These are phyloP conservation scores for Saccharomyces mikatae DNA, from an alignment of 805 yeast species.

Conservation along the genomic window DNA sequence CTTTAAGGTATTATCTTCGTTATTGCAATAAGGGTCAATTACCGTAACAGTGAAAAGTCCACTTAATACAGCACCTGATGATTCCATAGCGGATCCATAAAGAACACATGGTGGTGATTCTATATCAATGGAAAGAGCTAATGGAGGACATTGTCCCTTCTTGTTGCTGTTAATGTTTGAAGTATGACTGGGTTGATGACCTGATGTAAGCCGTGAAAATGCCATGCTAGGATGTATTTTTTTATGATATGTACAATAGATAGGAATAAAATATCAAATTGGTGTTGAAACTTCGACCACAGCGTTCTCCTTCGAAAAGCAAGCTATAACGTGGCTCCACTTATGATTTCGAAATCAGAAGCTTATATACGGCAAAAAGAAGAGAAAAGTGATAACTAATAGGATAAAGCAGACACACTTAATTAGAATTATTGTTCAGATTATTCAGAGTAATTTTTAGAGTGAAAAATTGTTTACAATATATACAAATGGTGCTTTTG, in stretches of 20 bases:
- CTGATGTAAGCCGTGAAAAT: not conserved
- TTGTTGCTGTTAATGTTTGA: not conserved
- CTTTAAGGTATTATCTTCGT: constrained; percentile 5
- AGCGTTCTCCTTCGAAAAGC: not conserved
- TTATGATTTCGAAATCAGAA: not conserved
- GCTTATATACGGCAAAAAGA: not conserved
- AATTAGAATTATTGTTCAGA: not conserved
- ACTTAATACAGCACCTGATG: constrained; percentile 77
- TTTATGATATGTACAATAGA: not conserved
- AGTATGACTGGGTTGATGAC: not conserved
- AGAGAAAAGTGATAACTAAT: not conserved
- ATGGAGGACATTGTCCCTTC: constrained; percentile 25
- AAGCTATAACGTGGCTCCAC: not conserved
- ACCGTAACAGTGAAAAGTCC: constrained; percentile 66
- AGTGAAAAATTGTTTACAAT: not conserved
- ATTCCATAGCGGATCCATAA: constrained; percentile 69
- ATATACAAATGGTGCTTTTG: not conserved
- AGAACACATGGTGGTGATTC: constrained; percentile 90
- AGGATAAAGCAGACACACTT: not conserved
- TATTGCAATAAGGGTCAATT: constrained; percentile 23
- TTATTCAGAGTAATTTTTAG: not conserved
- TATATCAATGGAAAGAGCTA: constrained; percentile 49
- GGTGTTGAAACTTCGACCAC: not conserved
- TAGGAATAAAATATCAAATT: not conserved
- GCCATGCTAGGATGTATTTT: not conserved